Conservation (phyloP, 2,329 filamentous ascomycete species). For the Fusarium chaquense region DNA sequence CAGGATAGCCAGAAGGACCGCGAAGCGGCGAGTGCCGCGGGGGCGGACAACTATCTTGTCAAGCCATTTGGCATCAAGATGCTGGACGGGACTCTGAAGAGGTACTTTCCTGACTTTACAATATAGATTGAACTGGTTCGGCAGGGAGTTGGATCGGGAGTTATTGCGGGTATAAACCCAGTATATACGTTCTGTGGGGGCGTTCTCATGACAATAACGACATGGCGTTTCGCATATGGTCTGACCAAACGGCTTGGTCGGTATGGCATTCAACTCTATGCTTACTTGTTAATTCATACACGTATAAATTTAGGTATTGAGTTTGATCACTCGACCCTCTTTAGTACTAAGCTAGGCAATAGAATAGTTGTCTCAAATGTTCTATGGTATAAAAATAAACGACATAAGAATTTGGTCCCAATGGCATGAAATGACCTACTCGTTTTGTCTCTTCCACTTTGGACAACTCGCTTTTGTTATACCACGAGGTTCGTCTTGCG, state of each 20-base stretch:
- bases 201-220: not conserved
- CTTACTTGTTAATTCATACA: too few relatives aligned
- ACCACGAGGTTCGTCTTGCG: fast-evolving
- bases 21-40: conserved; percentile 30
- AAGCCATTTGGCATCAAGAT: conserved; percentile 43
- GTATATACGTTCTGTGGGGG: not conserved
- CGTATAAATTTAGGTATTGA: too few relatives aligned
- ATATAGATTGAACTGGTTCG: not conserved
- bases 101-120: conserved; percentile 37
- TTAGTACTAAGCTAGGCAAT: too few relatives aligned
- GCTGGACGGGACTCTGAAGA: conserved; percentile 29
- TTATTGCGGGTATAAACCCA: not conserved
- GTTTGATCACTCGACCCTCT: too few relatives aligned
- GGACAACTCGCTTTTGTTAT: not conserved
- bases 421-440: not conserved
- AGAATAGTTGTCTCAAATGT: not conserved
- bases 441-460: not conserved
- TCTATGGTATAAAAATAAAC: not conserved
- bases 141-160: not conserved
- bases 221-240: not conserved
- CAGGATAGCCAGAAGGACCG: conserved; percentile 46
- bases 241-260: not conserved
- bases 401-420: not conserved
- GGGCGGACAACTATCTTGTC: conserved; percentile 45
- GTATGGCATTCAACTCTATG: too few relatives aligned